Evolutionary conservation across 352 stramenopile species (phyloP).

Genomic region (Hyaloperonospora brassicae): DNA sequence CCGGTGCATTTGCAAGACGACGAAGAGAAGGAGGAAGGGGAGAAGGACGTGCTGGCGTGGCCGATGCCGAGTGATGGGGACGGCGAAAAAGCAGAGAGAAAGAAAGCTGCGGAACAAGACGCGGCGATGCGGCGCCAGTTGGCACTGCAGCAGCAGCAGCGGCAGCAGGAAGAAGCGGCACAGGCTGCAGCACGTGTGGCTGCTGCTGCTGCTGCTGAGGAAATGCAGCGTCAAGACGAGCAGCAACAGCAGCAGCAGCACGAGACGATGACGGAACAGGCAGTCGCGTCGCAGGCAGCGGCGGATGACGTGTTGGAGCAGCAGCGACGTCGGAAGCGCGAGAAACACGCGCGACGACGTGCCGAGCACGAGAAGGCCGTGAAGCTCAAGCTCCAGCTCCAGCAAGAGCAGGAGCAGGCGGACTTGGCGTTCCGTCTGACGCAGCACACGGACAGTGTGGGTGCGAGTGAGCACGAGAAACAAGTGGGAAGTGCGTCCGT

Average conservation of each 20-base stretch:
- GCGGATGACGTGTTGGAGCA: conserved; percentile 41
- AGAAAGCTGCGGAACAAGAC: conserved; percentile 12
- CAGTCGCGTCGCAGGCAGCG: conserved; percentile 22
- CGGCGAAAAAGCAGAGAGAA: too few relatives aligned
- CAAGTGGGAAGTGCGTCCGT: conserved; percentile 12
- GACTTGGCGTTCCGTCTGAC: conserved; percentile 36
- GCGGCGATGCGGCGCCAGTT: conserved; percentile 20
- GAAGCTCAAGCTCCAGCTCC: conserved; percentile 20
- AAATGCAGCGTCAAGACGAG: conserved; percentile 27
- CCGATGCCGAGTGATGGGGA: conserved; percentile 1
- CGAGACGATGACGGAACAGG: conserved; percentile 26
- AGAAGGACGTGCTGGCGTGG: conserved; percentile 6
- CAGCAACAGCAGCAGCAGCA: conserved; percentile 23
- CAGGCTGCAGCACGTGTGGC: conserved; percentile 7
- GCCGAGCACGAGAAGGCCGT: conserved; percentile 37
- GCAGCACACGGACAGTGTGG: conserved; percentile 30
- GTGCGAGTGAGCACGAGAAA: conserved; percentile 29
- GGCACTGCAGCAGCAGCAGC: conserved; percentile 18
- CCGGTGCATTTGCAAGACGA: conserved; percentile 15
- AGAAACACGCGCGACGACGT: conserved; percentile 56
- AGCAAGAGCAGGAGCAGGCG: conserved; percentile 32
- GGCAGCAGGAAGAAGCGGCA: conserved; percentile 19
- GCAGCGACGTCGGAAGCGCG: conserved; percentile 63
- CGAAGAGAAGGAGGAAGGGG: conserved; percentile 5
- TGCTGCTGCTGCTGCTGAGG: conserved; percentile 16